Conservation (phyloP, 345 rosid genomes). For the Citrus hindsii region DNA sequence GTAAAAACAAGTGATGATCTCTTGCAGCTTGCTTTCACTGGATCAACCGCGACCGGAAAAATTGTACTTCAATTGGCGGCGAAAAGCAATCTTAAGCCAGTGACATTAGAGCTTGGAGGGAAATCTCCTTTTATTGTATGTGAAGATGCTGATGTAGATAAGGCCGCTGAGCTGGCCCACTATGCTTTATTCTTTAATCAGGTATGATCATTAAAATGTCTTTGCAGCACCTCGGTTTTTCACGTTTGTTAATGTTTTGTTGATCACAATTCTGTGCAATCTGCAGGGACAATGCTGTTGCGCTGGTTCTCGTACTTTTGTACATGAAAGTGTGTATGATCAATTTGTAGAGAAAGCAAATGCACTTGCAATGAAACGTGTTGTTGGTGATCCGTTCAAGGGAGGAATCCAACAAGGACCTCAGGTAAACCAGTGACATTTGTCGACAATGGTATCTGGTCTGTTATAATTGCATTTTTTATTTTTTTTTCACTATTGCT, state of each 20-base stretch:
- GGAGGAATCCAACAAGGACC: constrained; percentile 89
- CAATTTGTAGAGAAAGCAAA: constrained; percentile 87
- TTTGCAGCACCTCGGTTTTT: background rate
- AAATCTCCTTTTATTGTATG: constrained; percentile 95
- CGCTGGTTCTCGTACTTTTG: constrained; percentile 95
- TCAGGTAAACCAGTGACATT: constrained; percentile 50
- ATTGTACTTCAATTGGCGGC: constrained; percentile 64
- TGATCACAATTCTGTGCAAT: background rate
- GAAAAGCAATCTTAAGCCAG: constrained; percentile 85
- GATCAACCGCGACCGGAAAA: constrained; percentile 81
- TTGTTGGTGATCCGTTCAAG: constrained; percentile 90
- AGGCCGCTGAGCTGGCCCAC: constrained; percentile 86
- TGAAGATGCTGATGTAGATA: constrained; percentile 88
- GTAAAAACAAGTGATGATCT: background rate
- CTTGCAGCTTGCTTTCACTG: constrained; percentile 89
- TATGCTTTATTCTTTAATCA: constrained; percentile 89
- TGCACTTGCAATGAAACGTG: constrained; percentile 62
- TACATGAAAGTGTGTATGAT: constrained; percentile 77
- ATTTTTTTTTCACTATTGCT: background rate
- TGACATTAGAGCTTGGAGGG: constrained; percentile 95
- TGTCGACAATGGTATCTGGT: background rate
- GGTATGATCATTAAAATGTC: constrained; percentile 34
- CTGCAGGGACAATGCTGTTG: constrained; percentile 92
- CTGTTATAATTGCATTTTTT: background rate
- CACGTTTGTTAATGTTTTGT: background rate